Percentiles rank a stretch among this genome's conserved stretches.
Evolutionary conservation across 352 stramenopile species (phyloP).

Genomic region (Phytopythium oedochilum): DNA sequence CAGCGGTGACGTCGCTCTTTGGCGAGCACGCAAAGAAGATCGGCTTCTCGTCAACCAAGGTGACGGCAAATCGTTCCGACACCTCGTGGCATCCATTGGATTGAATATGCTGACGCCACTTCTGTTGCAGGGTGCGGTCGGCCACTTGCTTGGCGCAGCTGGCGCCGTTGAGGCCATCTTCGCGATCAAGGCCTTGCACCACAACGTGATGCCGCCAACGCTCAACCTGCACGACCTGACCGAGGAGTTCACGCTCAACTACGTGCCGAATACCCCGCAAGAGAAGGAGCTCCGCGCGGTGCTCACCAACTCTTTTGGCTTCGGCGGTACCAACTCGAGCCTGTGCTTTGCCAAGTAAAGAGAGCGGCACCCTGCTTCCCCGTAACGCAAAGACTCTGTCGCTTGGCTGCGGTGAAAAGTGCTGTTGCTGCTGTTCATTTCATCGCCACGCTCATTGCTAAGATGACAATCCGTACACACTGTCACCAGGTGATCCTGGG

Average conservation of each 20-base stretch:
- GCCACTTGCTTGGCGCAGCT: slow-evolving; percentile 94
- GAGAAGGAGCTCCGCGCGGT: slow-evolving; percentile 75
- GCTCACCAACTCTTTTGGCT: slow-evolving; percentile 97
- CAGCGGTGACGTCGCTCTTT: slow-evolving; percentile 88
- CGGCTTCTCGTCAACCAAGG: slow-evolving; percentile 82
- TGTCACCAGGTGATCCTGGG: neutral
- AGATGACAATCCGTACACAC: neutral
- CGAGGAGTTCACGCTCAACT: slow-evolving; percentile 82
- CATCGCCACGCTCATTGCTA: neutral
- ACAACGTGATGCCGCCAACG: slow-evolving; percentile 92
- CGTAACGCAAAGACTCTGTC: neutral
- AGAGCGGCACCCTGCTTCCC: neutral
- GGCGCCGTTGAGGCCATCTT: slow-evolving; percentile 96
- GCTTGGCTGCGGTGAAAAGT: neutral
- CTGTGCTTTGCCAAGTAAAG: slow-evolving; percentile 72
- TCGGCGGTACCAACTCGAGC: slow-evolving; percentile 95
- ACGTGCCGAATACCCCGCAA: slow-evolving; percentile 64
- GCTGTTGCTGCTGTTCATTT: neutral
- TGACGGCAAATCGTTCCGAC: slow-evolving; percentile 1
- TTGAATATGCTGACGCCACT: neutral
- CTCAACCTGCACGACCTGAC: slow-evolving; percentile 87
- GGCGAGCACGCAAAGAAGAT: slow-evolving; percentile 42
- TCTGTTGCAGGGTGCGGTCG: slow-evolving; percentile 70
- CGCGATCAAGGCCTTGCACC: slow-evolving; percentile 89
- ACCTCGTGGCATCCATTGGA: neutral